Evolutionary conservation across 306 rosid genomes (phyloP).

Genomic region (Cucurbita pepo): DNA sequence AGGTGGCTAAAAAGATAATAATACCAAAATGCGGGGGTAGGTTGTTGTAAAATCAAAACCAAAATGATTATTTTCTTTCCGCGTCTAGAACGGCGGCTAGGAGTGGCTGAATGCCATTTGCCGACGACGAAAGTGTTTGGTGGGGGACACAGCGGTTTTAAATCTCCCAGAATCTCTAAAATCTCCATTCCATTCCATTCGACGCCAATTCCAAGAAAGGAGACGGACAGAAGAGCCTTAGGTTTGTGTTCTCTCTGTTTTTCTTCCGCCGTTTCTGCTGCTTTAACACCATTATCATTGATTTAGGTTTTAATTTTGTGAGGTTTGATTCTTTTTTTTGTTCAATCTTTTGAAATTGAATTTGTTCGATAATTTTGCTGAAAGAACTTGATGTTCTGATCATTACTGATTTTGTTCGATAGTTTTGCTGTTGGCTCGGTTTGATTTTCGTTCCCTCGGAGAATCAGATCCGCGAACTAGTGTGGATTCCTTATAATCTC

Average conservation of each 20-base stretch:
- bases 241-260: background rate
- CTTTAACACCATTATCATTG: background rate
- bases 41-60: background rate
- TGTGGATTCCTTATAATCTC: background rate
- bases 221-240: background rate
- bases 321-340: background rate
- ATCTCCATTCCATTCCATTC: background rate
- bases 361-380: background rate
- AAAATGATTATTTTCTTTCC: background rate
- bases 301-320: background rate
- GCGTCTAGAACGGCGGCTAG: background rate
- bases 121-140: conserved; percentile 1
- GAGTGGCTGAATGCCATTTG: background rate
- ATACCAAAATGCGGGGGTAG: background rate
- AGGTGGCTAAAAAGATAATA: background rate
- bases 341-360: background rate
- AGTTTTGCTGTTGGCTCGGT: background rate
- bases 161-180: background rate
- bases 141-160: background rate
- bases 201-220: background rate
- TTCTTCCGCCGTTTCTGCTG: background rate
- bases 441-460: background rate
- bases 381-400: background rate
- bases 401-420: background rate
- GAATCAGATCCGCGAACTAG: background rate